phyloP scores from a whole-genome alignment of 495 filamentous ascomycete genomes.

The Rhypophila decipiens region DNA sequence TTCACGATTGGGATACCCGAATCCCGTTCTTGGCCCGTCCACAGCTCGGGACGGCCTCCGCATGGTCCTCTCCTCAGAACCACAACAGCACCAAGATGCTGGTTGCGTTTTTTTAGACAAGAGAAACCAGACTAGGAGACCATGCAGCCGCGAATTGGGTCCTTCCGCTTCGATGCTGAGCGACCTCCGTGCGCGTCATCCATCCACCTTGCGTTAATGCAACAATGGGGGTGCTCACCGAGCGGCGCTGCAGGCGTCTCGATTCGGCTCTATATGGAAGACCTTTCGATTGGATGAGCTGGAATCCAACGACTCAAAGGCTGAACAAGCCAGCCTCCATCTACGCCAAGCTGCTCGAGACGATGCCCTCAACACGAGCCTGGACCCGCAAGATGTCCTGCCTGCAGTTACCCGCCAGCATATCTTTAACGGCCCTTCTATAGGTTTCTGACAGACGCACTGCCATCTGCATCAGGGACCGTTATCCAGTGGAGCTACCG shows the following conservation, averaged over 20 bases:
- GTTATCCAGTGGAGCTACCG: too few relatives aligned
- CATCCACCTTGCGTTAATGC: constrained; percentile 1
- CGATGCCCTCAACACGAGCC: constrained; percentile 5
- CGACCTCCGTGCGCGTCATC: neutral
- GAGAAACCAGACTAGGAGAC: neutral
- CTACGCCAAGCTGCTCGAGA: constrained; percentile 5
- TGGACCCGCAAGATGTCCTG: neutral
- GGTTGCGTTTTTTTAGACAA: neutral
- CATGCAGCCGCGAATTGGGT: neutral
- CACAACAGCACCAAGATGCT: neutral
- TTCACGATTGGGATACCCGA: constrained; percentile 9
- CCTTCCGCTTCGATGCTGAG: neutral
- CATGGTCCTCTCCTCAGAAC: constrained; percentile 12
- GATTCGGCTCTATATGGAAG: neutral
- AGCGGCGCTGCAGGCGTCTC: neutral
- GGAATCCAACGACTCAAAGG: neutral
- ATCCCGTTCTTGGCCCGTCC: constrained; percentile 13
- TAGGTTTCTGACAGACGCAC: neutral
- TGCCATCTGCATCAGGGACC: too few relatives aligned
- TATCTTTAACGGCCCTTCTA: neutral
- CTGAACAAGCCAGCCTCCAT: neutral
- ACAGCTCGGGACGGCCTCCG: constrained; percentile 3
- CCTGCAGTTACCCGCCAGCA: constrained; percentile 14
- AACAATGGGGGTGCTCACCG: constrained; percentile 1
- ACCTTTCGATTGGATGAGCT: neutral